Base-by-base conservation (phyloP, 2,329 filamentous ascomycete genomes). In the Penicillium sp. region DNA sequence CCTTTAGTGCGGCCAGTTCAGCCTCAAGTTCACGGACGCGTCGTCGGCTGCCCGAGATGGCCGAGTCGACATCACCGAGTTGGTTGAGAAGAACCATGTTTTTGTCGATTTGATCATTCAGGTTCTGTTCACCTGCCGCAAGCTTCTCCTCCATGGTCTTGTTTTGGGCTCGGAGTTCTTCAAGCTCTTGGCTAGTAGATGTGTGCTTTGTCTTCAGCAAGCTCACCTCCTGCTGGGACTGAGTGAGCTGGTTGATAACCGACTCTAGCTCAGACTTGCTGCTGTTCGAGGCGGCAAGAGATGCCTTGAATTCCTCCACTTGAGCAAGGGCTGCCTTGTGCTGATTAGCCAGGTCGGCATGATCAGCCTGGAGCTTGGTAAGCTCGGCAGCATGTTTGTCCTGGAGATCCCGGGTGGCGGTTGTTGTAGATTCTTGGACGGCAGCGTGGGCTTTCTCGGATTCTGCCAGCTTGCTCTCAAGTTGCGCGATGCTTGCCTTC, bases 261-360 rank as follows among this genome's bases (percentile, higher is more conserved):
- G 72, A 72, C 68, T 83, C 84, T 37, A 84, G 69, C 33, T 87
- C 77, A 61, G 81, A 80, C 69, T 81, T 80, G 45, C 76, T 70
- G 44, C 71, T 77, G 77, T 94, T 93, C 48, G 87, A 87, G 50
- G 89, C 83, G 18, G 84, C 84, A 45, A 94, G 72, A 21, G 88
- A 87, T 55, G 85, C 77, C 41, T 90, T 88, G 62, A 95, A 93
- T 19, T 89, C 86, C 39, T 94, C 87, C 33, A 94, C 73, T 43
- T 83, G 81, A 55, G 65, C 43, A 57, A 54, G 40, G 47, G 66
- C 37, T n/a, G 55, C 51, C 39, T 62, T 48, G 39, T 58, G 56
- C 21, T 64, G 61, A 45, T 59, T 39, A 32, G 76, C 73, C 39
- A 76, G 69, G 27, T 73, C 63, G 35, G 63, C 64, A 31, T 70